Percentiles rank a stretch among this genome's conserved stretches.
phyloP scores from a whole-genome alignment of 2,329 filamentous ascomycete species.

The Coniosporium tulheliwenetii region DNA sequence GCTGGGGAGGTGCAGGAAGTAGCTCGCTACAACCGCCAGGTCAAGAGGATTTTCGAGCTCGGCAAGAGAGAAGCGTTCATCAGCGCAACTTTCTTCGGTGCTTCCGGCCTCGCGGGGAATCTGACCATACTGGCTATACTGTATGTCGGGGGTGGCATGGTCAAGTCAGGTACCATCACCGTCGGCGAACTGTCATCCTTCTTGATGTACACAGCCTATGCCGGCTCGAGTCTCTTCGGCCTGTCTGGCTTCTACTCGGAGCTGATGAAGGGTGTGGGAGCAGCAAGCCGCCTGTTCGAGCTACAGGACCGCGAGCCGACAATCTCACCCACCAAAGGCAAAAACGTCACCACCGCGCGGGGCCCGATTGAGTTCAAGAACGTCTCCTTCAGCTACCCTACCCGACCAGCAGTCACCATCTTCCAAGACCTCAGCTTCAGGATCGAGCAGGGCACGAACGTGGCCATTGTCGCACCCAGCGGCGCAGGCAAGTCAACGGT shows the following conservation, averaged over 20 bases:
- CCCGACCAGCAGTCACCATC: conserved; percentile 77
- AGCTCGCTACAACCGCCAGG: conserved; percentile 77
- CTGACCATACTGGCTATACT: conserved; percentile 88
- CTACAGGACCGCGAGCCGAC: conserved; percentile 78
- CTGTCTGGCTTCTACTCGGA: conserved; percentile 95
- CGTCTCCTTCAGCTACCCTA: conserved; percentile 84
- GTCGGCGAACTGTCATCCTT: conserved; percentile 92
- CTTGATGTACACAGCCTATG: conserved; percentile 93
- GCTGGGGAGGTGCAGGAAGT: conserved; percentile 87
- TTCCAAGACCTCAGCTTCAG: conserved; percentile 81
- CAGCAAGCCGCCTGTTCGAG: conserved; percentile 90
- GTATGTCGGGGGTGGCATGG: conserved; percentile 80
- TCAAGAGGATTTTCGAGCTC: conserved; percentile 80
- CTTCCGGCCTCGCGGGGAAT: conserved; percentile 83
- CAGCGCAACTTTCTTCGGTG: conserved; percentile 77
- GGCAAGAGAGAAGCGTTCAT: conserved; percentile 78
- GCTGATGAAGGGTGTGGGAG: conserved; percentile 96
- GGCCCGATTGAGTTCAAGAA: conserved; percentile 79
- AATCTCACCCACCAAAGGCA: conserved; percentile 74
- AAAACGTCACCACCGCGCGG: conserved; percentile 65
- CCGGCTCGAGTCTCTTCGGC: conserved; percentile 76
- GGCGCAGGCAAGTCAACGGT: conserved; percentile 96
- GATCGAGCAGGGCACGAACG: conserved; percentile 84
- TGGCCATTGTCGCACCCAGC: conserved; percentile 91
- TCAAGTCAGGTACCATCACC: conserved; percentile 70